phyloP scores from a whole-genome alignment of 371 early-diverging fungal genomes.

The Lichtheimia ramosa region DNA sequence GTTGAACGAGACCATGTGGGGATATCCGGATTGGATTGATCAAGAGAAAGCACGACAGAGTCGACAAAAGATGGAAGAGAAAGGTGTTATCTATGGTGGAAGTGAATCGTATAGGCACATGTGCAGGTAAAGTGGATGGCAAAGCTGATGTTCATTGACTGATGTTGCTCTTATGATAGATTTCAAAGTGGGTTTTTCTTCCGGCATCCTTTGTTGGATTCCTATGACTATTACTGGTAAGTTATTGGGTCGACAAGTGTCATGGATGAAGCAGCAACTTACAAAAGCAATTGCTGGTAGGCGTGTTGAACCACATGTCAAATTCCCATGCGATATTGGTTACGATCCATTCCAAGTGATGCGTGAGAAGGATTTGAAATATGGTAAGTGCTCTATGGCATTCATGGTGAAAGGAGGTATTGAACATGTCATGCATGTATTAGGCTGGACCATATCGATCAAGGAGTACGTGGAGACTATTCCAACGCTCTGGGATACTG shows the following conservation, averaged over 20 bases:
- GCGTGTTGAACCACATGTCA: constrained; percentile 94
- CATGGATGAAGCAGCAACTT: background rate
- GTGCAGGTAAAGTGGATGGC: constrained; percentile 67
- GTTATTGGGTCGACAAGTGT: constrained; percentile 42
- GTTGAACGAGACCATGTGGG: constrained; percentile 68
- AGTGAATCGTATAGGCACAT: constrained; percentile 87
- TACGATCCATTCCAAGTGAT: constrained; percentile 91
- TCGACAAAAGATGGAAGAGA: constrained; percentile 55
- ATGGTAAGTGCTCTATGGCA: constrained; percentile 47
- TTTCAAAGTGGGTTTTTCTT: constrained; percentile 87
- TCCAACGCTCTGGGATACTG: constrained; percentile 75
- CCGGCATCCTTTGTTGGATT: constrained; percentile 71
- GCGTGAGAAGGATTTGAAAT: constrained; percentile 76
- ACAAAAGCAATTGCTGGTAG: constrained; percentile 35
- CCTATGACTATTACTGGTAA: constrained; percentile 95
- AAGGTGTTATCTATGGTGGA: constrained; percentile 79
- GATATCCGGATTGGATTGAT: constrained; percentile 80
- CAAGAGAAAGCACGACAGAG: constrained; percentile 53
- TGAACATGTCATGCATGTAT: background rate
- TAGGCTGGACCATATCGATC: constrained; percentile 78
- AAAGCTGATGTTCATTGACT: background rate
- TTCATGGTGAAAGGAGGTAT: background rate
- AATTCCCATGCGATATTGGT: constrained; percentile 86
- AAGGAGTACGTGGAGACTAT: constrained; percentile 83
- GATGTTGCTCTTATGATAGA: constrained; percentile 19